These are phyloP conservation scores for Eragrostis nindensis DNA, from an alignment of 176 grass and related monocot genomes.

Conservation along the genomic window DNA sequence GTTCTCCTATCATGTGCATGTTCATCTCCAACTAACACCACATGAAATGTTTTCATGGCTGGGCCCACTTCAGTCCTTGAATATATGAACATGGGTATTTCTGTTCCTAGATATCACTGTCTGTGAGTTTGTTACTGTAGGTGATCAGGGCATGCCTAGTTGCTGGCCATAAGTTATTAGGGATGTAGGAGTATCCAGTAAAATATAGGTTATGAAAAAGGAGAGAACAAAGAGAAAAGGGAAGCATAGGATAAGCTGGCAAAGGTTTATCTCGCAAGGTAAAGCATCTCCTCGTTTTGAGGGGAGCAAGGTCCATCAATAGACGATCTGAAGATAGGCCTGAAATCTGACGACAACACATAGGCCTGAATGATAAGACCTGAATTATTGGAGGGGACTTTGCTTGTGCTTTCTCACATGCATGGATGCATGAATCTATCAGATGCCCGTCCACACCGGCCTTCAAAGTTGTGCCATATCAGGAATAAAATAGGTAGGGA, in stretches of 20 bases:
- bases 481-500: slow-evolving; percentile 48
- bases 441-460: slow-evolving; percentile 51
- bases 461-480: slow-evolving; percentile 57
- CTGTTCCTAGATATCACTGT: slow-evolving; percentile 27
- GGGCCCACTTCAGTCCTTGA: slow-evolving; percentile 45
- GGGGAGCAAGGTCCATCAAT: slow-evolving; percentile 36
- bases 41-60: too few relatives aligned
- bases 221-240: slow-evolving; percentile 39
- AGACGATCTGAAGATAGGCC: slow-evolving; percentile 38
- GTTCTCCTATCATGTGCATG: slow-evolving; percentile 26
- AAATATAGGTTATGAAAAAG: slow-evolving; percentile 20
- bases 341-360: slow-evolving; percentile 45
- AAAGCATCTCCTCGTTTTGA: slow-evolving; percentile 39
- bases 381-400: slow-evolving; percentile 58
- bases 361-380: slow-evolving; percentile 46
- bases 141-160: slow-evolving; percentile 27
- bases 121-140: slow-evolving; percentile 32
- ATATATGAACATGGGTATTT: slow-evolving; percentile 30
- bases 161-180: slow-evolving; percentile 24
- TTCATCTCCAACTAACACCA: background rate
- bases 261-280: slow-evolving; percentile 39
- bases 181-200: slow-evolving; percentile 29
- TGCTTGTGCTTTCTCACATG: slow-evolving; percentile 56
- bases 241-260: slow-evolving; percentile 34
- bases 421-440: slow-evolving; percentile 49